Percentiles rank a stretch among this genome's conserved stretches.
Evolutionary conservation across 345 rosid genomes (phyloP).

Genomic region (Citrus medica): DNA sequence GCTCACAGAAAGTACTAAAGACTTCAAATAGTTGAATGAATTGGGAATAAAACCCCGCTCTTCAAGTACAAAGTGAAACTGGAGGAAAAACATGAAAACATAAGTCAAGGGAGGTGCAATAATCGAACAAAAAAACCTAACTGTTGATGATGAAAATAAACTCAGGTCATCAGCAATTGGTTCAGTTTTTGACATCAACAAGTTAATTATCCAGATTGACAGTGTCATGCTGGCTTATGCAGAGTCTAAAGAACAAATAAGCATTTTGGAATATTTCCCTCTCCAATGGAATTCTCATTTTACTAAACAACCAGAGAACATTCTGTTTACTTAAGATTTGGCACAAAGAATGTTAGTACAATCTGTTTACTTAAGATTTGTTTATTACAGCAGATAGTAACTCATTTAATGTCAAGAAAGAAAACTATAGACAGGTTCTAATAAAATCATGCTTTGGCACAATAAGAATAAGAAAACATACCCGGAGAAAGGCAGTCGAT

Average conservation of each 20-base stretch:
- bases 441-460: background rate
- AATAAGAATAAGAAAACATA: background rate
- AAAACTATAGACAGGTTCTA: no score
- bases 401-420: no score
- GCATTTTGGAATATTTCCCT: no score
- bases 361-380: background rate
- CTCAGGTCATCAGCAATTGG: background rate
- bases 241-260: no score
- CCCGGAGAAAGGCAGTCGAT: background rate
- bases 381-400: no score
- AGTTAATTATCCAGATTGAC: background rate
- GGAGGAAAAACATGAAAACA: background rate
- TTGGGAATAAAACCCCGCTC: background rate
- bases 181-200: background rate
- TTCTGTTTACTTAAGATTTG: background rate
- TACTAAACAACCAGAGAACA: background rate
- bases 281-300: background rate
- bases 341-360: no score
- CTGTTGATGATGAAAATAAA: background rate
- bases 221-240: no score
- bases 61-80: background rate
- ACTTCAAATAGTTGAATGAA: background rate
- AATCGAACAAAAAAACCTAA: background rate
- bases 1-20: background rate
- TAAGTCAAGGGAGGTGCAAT: background rate